These are phyloP conservation scores for Meira nashicola DNA, from an alignment of 1,284 basidiomycete genomes.

Conservation along the genomic window DNA sequence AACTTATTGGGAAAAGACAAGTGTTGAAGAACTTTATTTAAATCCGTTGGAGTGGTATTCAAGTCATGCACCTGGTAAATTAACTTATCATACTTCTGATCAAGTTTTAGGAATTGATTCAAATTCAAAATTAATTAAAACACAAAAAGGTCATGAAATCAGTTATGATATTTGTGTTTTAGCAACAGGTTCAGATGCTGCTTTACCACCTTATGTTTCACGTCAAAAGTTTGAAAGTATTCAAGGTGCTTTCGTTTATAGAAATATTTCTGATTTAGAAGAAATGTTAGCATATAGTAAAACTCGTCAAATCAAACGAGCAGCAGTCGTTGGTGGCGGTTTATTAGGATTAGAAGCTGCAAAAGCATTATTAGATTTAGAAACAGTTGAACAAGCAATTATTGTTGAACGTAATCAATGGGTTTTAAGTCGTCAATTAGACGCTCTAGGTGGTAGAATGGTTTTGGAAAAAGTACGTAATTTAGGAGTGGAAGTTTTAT, in stretches of 20 bases:
- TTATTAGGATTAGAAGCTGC: constrained; percentile 70
- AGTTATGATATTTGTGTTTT: constrained; percentile 61
- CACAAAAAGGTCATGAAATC: constrained; percentile 58
- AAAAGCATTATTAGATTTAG: constrained; percentile 66
- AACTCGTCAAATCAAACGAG: constrained; percentile 59
- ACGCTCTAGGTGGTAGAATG: constrained; percentile 66
- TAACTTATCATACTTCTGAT: constrained; percentile 44
- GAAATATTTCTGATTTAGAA: constrained; percentile 59
- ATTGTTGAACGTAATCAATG: constrained; percentile 65
- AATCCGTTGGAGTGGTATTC: constrained; percentile 64
- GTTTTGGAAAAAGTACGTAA: constrained; percentile 65
- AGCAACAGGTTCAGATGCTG: constrained; percentile 67
- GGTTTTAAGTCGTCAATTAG: constrained; percentile 68
- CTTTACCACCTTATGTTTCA: constrained; percentile 64
- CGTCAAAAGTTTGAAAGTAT: constrained; percentile 55
- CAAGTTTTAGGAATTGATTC: constrained; percentile 58
- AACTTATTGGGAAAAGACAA: constrained; percentile 65
- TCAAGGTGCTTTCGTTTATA: constrained; percentile 67
- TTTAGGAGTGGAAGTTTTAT: constrained; percentile 65
- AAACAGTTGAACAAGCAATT: constrained; percentile 56
- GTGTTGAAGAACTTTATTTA: constrained; percentile 65
- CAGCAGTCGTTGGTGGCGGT: constrained; percentile 67
- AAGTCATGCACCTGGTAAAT: constrained; percentile 42
- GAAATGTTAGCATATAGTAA: constrained; percentile 29
- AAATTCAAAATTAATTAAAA: constrained; percentile 57